phyloP scores from a whole-genome alignment of 257 asterid genomes.

The Osmanthus fragrans region DNA sequence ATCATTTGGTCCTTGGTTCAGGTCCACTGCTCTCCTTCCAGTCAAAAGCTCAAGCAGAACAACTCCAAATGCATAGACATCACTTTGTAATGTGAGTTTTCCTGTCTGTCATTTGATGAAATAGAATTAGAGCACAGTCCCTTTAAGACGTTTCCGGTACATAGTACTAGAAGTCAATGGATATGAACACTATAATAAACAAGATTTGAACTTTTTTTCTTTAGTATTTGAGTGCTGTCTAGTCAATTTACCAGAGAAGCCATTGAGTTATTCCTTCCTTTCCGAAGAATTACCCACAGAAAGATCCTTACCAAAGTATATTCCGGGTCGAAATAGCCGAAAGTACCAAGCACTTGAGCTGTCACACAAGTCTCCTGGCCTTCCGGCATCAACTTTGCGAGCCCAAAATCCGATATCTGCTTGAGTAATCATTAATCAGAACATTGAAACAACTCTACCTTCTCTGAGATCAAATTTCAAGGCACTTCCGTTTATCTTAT shows the following conservation, averaged over 20 bases:
- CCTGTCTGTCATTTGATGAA: constrained; percentile 70
- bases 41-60: constrained; percentile 96
- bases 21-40: constrained; percentile 61
- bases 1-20: constrained; percentile 82
- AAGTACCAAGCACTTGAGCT: constrained; percentile 87
- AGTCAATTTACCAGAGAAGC: background rate
- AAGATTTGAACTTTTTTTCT: background rate
- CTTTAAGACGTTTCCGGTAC: too few species aligned
- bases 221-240: background rate
- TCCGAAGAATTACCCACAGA: background rate
- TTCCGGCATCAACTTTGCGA: constrained; percentile 93
- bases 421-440: background rate
- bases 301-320: constrained; percentile 79
- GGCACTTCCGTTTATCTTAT: too few species aligned
- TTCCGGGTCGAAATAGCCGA: constrained; percentile 97
- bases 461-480: background rate
- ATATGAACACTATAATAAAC: background rate
- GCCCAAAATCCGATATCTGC: constrained; percentile 97
- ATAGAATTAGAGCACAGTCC: constrained; percentile 20
- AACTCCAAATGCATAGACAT: constrained; percentile 96
- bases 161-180: background rate
- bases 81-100: constrained; percentile 95
- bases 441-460: background rate
- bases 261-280: too few species aligned
- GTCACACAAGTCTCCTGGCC: constrained; percentile 90